phyloP scores from a whole-genome alignment of 176 grass and related monocot genomes.

The Phragmites australis region DNA sequence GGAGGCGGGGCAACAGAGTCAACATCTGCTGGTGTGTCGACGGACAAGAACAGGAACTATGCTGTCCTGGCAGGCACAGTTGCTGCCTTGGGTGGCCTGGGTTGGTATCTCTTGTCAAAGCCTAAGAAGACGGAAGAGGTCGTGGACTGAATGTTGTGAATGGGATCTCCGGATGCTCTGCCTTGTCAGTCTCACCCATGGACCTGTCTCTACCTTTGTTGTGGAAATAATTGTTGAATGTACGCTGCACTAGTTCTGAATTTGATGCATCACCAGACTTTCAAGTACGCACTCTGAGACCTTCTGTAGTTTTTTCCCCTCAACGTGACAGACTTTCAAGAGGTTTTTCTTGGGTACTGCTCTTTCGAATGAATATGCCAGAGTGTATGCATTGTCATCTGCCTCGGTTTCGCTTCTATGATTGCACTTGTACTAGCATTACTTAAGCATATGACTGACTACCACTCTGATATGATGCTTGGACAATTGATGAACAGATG shows the following conservation, averaged over 20 bases:
- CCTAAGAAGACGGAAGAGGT: conserved; percentile 77
- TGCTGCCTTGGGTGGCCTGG: conserved; percentile 58
- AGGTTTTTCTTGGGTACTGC: conserved; percentile 1
- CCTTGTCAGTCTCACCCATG: conserved; percentile 17
- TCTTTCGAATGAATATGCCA: not conserved
- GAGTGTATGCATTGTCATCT: not conserved
- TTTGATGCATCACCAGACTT: conserved; percentile 14
- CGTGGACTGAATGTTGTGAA: conserved; percentile 35
- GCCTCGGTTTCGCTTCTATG: not conserved
- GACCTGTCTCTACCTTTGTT: not conserved
- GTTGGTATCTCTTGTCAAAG: conserved; percentile 88
- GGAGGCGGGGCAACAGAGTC: conserved; percentile 23
- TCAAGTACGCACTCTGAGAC: not conserved
- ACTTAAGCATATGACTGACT: not conserved
- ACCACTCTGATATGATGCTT: too few species aligned
- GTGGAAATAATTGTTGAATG: conserved; percentile 25
- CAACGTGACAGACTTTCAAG: not conserved
- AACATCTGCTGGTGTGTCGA: conserved; percentile 51
- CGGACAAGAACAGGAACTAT: conserved; percentile 80
- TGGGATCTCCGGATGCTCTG: not conserved
- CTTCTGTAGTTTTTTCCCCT: not conserved
- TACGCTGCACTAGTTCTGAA: conserved; percentile 1
- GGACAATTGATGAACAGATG: not conserved
- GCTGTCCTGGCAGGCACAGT: conserved; percentile 65
- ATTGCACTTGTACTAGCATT: not conserved